phyloP scores from a whole-genome alignment of 371 early-diverging fungal species.

The Rhizopus arrhizus region DNA sequence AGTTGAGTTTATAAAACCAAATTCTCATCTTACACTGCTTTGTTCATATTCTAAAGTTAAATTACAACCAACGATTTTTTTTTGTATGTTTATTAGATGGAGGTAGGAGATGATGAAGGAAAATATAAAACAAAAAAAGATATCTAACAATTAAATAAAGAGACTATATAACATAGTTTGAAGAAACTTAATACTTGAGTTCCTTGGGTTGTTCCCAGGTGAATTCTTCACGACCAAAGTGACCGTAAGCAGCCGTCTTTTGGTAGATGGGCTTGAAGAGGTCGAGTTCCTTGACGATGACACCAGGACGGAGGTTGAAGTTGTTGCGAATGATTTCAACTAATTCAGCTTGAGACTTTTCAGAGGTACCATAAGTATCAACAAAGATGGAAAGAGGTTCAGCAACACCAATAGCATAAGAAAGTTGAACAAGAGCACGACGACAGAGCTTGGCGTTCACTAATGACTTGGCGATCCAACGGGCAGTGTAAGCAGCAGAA shows the following conservation, averaged over 20 bases:
- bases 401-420: slow-evolving; percentile 99
- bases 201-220: slow-evolving; percentile 96
- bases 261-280: slow-evolving; percentile 98
- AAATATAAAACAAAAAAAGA: slow-evolving; percentile 4
- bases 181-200: slow-evolving; percentile 71
- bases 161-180: slow-evolving; percentile 5
- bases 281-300: slow-evolving; percentile 96
- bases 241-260: slow-evolving; percentile 97
- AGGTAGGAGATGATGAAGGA: background rate
- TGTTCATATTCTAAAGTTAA: too few relatives aligned
- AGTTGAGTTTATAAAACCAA: too few relatives aligned
- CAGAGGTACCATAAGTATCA: slow-evolving; percentile 96
- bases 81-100: too few relatives aligned
- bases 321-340: slow-evolving; percentile 94
- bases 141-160: slow-evolving; percentile 6
- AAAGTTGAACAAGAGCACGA: slow-evolving; percentile 95
- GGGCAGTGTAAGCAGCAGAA: slow-evolving; percentile 99
- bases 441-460: slow-evolving; percentile 94
- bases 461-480: slow-evolving; percentile 98
- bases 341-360: slow-evolving; percentile 87
- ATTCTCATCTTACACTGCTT: too few relatives aligned
- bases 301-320: slow-evolving; percentile 98
- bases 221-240: slow-evolving; percentile 98
- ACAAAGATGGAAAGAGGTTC: slow-evolving; percentile 97
- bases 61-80: too few relatives aligned